Evolutionary conservation across 495 filamentous ascomycete genomes (phyloP), one percentile per base, ranked within the genome.

Genomic region (Neurospora sp.): DNA sequence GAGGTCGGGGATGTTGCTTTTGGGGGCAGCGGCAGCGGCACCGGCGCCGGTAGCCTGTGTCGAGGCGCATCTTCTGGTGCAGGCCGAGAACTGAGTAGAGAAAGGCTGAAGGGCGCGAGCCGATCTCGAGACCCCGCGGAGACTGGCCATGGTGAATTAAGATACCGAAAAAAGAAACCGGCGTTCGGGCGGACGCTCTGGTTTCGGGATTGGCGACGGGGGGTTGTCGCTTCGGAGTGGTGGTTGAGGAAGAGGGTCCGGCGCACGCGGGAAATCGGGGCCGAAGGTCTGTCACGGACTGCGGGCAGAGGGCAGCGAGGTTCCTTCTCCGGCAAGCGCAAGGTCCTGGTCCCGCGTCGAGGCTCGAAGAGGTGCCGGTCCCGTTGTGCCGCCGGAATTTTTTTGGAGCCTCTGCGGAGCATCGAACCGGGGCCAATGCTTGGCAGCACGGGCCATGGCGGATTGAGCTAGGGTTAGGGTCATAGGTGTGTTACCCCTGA

Each of bases 61-160:
- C 35, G 83, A 83, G 74, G 79, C 78, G 71, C 77, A 79, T 81
- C 83, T 76, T 72, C 75, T 79, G 69, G 38, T 72, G 75, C 31
- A 35, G 31, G 31, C 31, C 35, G 59, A 76, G 77, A 41, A 72
- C 38, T 76, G 77, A 41, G 74, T 74, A 75, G 35, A 80, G 71
- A 14, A 74, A 61, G 53, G 53, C 12, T 61, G 76, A n/a, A 81
- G 76, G 68, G 75, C 72, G 11, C 78, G 73, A 53, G 75, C 75
- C 59, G 80, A 74, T 46, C 78, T 70, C 40, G 77, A 77, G n/a
- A 79, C 74, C 40, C 75, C 79, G 31, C 80, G 80, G 74, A 82
- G 77, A 72, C 72, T 73, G 59, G 79, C 80, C 80, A 82, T 82
- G 11, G 70, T 71, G 42, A 38, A 18, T 35, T 16, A 20, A 10